Conservation (phyloP, 176 grass and related monocot genomes). For the Lolium rigidum region DNA sequence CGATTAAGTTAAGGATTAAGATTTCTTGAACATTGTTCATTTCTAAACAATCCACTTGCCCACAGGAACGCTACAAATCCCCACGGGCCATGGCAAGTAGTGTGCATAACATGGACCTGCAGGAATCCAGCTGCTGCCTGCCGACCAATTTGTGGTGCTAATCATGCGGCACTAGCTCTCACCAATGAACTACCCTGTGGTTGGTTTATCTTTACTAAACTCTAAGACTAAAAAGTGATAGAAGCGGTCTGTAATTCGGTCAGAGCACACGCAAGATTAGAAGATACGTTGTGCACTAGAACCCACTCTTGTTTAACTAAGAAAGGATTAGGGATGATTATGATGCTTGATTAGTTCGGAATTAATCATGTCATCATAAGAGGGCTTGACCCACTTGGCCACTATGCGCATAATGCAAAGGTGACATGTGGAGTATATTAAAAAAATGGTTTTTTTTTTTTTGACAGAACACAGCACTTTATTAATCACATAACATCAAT, state of each 20-base stretch:
- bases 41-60: too few species aligned
- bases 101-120: background rate
- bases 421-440: background rate
- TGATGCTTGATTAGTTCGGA: background rate
- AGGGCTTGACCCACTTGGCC: constrained; percentile 1
- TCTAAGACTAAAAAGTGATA: background rate
- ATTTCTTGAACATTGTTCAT: too few species aligned
- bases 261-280: background rate
- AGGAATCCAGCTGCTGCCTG: constrained; percentile 24
- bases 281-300: constrained; percentile 3
- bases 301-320: background rate
- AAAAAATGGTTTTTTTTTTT: too few species aligned
- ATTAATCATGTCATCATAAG: background rate
- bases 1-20: too few species aligned
- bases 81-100: too few species aligned
- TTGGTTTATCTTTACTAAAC: background rate
- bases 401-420: background rate
- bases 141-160: constrained; percentile 35
- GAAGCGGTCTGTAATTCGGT: background rate
- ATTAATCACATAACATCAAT: too few species aligned
- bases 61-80: too few species aligned
- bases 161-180: background rate
- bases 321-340: background rate
- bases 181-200: background rate
- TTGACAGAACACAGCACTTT: too few species aligned